Evolutionary conservation across 2,329 filamentous ascomycete genomes (phyloP).

Genomic region (Sporothrix pallida): DNA sequence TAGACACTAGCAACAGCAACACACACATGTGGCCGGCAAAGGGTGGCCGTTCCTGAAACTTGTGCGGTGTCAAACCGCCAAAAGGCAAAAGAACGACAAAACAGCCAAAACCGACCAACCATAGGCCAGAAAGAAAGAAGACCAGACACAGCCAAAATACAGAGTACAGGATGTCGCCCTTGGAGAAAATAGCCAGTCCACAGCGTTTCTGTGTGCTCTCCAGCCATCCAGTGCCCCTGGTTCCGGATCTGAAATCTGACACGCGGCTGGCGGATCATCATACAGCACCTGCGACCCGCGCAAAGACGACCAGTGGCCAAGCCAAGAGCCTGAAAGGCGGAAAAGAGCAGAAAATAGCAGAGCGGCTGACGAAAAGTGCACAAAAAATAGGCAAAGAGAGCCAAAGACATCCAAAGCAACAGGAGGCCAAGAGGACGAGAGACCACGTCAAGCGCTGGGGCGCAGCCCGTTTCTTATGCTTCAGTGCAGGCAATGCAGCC

Average conservation of each 20-base stretch:
- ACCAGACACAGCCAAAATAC: neutral
- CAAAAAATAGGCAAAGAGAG: slow-evolving; percentile 22
- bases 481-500: neutral
- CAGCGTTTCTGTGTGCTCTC: neutral
- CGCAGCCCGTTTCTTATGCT: slow-evolving; percentile 25
- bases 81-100: no score
- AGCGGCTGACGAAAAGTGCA: slow-evolving; percentile 44
- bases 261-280: slow-evolving; percentile 34
- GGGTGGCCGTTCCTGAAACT: slow-evolving; percentile 25
- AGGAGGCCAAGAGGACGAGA: no score
- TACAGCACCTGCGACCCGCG: slow-evolving; percentile 28
- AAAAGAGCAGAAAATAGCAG: neutral
- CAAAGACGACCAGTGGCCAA: slow-evolving; percentile 10
- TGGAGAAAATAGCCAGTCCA: neutral
- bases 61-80: neutral
- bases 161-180: no score
- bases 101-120: slow-evolving; percentile 10
- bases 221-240: slow-evolving; percentile 12
- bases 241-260: slow-evolving; percentile 32
- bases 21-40: neutral
- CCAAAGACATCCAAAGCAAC: neutral
- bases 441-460: neutral
- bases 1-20: neutral
- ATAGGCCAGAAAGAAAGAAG: neutral
- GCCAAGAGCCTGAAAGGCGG: neutral